These are phyloP conservation scores for Solanum arcanum DNA, from an alignment of 257 asterid genomes.

Conservation along the genomic window DNA sequence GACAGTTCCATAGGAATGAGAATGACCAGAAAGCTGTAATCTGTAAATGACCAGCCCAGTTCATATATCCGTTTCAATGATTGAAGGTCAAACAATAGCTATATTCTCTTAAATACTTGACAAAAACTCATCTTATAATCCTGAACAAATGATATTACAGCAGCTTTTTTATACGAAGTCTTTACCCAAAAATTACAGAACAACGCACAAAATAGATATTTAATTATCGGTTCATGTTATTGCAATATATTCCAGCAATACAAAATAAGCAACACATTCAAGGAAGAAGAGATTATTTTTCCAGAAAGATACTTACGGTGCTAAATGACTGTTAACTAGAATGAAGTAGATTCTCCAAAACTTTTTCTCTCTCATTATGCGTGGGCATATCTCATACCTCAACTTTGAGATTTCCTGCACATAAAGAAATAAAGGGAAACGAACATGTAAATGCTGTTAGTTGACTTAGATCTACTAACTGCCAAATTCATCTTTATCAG, in stretches of 20 bases:
- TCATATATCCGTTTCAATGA: neutral
- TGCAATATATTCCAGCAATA: neutral
- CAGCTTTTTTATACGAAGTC: neutral
- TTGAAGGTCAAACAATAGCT: neutral
- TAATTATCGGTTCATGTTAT: neutral
- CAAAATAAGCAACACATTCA: neutral
- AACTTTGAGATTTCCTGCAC: conserved; percentile 77
- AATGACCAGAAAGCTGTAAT: neutral
- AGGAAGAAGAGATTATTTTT: neutral
- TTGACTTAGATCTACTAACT: neutral
- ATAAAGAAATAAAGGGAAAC: neutral
- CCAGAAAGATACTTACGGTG: conserved; percentile 49
- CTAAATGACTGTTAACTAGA: conserved; percentile 68
- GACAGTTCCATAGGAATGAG: neutral
- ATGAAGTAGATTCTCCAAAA: conserved; percentile 95
- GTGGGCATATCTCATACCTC: conserved; percentile 78
- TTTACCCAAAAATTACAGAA: neutral
- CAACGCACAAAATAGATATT: neutral
- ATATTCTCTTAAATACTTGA: neutral
- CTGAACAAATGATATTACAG: neutral
- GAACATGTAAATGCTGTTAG: neutral
- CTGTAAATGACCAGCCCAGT: neutral
- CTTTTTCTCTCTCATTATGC: conserved; percentile 83
- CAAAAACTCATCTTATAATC: neutral
- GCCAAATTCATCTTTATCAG: neutral